Conservation (phyloP, 441 rosid genomes). For the Brassica balearica region DNA sequence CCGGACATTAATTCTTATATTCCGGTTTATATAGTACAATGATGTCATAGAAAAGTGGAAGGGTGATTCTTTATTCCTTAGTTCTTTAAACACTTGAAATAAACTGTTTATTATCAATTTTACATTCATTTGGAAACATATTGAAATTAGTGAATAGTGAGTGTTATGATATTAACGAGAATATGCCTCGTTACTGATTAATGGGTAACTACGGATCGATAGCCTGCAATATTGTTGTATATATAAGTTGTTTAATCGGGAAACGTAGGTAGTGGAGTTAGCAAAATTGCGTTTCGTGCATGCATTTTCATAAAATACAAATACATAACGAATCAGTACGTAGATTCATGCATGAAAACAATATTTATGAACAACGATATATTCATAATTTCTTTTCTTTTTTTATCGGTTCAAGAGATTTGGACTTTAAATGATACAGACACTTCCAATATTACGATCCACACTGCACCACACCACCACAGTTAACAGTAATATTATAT, state of each 20-base stretch:
- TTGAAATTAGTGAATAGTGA: not conserved
- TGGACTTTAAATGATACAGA: not conserved
- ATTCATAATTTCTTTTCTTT: not conserved
- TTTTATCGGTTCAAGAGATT: not conserved
- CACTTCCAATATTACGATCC: no score
- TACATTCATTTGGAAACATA: not conserved
- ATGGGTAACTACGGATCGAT: not conserved
- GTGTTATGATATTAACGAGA: not conserved
- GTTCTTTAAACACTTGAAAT: no score
- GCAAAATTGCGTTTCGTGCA: not conserved
- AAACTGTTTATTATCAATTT: not conserved
- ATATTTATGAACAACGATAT: not conserved
- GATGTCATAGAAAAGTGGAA: not conserved
- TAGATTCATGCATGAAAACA: conserved; percentile 1
- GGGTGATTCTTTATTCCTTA: not conserved
- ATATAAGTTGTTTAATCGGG: not conserved
- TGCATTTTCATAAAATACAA: not conserved
- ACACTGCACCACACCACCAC: no score
- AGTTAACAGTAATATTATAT: no score
- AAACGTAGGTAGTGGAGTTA: not conserved
- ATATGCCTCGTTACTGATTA: not conserved
- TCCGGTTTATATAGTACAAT: not conserved
- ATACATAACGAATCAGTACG: not conserved
- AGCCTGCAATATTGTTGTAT: not conserved
- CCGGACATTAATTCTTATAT: not conserved